Percentiles rank a stretch among this genome's conserved stretches.
Evolutionary conservation across 73 alveolate species (phyloP).

Genomic region (Blepharisma japonicum): DNA sequence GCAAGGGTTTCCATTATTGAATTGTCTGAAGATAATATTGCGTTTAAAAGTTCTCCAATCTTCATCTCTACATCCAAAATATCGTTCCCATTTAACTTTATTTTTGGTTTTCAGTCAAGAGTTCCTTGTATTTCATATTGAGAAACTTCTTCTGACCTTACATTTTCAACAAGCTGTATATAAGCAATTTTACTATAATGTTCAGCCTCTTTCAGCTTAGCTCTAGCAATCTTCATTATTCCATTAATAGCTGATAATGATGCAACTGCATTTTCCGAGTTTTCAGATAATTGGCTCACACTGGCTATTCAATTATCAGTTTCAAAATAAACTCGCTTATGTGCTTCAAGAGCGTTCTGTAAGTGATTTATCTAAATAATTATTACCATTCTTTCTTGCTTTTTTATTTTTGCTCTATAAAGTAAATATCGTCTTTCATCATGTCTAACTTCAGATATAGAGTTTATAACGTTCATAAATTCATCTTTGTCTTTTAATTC

Average conservation of each 20-base stretch:
- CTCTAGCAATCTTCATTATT: background rate
- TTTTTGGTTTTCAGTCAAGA: background rate
- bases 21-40: background rate
- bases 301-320: slow-evolving; percentile 10
- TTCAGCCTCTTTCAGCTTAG: slow-evolving; percentile 13
- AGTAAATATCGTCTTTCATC: background rate
- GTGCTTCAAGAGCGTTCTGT: slow-evolving; percentile 28
- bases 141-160: background rate
- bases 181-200: slow-evolving; percentile 6
- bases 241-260: background rate
- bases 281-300: background rate
- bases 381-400: slow-evolving; percentile 19
- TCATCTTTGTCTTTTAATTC: slow-evolving; percentile 10
- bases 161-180: background rate
- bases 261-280: background rate
- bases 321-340: background rate
- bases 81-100: background rate
- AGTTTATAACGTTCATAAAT: background rate
- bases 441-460: background rate
- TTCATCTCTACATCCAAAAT: slow-evolving; percentile 1
- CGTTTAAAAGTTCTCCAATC: background rate
- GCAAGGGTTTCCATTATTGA: background rate
- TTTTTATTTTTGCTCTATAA: slow-evolving; percentile 2
- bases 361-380: background rate
- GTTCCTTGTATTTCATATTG: background rate